These are phyloP conservation scores for Panicum virgatum DNA, from an alignment of 202 grass and related monocot genomes.

Conservation along the genomic window DNA sequence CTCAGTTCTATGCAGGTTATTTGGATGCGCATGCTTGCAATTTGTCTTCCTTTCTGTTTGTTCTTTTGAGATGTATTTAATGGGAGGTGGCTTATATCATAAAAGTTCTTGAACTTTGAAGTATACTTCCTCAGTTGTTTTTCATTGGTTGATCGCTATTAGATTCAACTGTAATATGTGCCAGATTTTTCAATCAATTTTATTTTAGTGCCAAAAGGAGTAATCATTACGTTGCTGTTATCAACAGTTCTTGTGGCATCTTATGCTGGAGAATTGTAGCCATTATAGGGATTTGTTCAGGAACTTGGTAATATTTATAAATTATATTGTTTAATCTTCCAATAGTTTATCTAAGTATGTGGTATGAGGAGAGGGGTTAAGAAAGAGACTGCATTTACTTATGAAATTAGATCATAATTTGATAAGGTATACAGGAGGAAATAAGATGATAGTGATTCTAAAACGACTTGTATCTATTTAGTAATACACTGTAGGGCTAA, in stretches of 20 bases:
- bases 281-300: background rate
- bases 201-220: background rate
- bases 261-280: background rate
- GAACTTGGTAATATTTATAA: background rate
- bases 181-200: background rate
- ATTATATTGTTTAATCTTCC: background rate
- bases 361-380: background rate
- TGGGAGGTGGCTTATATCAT: conserved; percentile 3
- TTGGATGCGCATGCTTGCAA: background rate
- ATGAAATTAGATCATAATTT: background rate
- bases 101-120: background rate
- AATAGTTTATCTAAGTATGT: background rate
- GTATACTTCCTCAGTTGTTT: background rate
- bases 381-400: background rate
- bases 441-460: background rate
- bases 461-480: background rate
- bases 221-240: background rate
- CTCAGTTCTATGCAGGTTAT: background rate
- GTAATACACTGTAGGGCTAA: background rate
- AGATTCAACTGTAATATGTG: background rate
- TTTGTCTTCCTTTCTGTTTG: background rate
- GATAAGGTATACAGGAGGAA: background rate
- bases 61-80: background rate
- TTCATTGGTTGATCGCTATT: background rate
- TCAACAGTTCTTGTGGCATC: background rate